Conservation (phyloP, 2,329 filamentous ascomycete genomes). For the Scortechinia acanthostroma region DNA sequence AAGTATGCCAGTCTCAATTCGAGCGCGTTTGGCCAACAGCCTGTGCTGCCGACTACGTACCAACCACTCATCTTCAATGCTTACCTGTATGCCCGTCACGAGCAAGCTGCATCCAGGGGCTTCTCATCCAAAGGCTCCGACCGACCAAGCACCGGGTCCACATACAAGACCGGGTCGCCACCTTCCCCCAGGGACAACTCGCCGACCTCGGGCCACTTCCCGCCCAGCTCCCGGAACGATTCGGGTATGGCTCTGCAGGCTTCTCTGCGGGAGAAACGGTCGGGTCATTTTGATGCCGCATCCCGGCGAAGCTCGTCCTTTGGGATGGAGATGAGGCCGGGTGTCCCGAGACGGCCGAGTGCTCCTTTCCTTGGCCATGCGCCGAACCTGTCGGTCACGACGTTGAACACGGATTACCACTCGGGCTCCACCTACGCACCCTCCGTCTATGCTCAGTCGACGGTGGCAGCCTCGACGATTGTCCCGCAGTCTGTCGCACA, state of each 20-base stretch:
- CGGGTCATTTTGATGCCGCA: slow-evolving; percentile 73
- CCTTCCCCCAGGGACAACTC: slow-evolving; percentile 64
- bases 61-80: slow-evolving; percentile 79
- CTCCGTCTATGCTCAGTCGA: slow-evolving; percentile 38
- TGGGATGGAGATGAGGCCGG: slow-evolving; percentile 17
- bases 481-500: slow-evolving; percentile 30
- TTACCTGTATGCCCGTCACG: slow-evolving; percentile 56
- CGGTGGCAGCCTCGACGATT: slow-evolving; percentile 37
- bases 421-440: slow-evolving; percentile 32
- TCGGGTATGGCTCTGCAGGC: slow-evolving; percentile 82
- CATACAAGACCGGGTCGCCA: slow-evolving; percentile 60
- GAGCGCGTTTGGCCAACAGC: slow-evolving; percentile 71
- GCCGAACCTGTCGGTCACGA: slow-evolving; percentile 30
- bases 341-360: neutral
- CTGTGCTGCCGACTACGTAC: slow-evolving; percentile 32
- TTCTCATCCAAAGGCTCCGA: slow-evolving; percentile 14
- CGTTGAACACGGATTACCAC: slow-evolving; percentile 20
- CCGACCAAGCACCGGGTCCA: slow-evolving; percentile 66
- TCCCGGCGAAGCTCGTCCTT: slow-evolving; percentile 31
- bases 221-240: slow-evolving; percentile 79
- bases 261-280: slow-evolving; percentile 86
- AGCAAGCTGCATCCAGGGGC: neutral
- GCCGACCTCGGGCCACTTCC: slow-evolving; percentile 71
- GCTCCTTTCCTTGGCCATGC: neutral
- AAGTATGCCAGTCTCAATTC: slow-evolving; percentile 88